Conservation (phyloP, 2,329 filamentous ascomycete genomes). For the Fusarium decemcellulare region DNA sequence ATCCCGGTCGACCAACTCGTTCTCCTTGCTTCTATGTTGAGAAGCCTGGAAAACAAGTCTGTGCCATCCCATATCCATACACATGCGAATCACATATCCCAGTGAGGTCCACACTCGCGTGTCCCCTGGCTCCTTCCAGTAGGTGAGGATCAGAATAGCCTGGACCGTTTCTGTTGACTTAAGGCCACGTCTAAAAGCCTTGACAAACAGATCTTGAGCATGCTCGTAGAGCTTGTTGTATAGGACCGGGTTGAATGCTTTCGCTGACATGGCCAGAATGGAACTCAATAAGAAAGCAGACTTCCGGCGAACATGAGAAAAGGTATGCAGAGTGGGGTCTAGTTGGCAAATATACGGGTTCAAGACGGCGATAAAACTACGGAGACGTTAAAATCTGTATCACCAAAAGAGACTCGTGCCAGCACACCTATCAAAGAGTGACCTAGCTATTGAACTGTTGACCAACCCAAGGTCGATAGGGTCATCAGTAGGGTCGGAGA, state of each 20-base stretch:
- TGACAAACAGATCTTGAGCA: constrained; percentile 47
- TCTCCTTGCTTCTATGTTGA: neutral
- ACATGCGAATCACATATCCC: constrained; percentile 57
- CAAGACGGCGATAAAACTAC: constrained; percentile 54
- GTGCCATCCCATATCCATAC: constrained; percentile 57
- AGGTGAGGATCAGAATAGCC: constrained; percentile 55
- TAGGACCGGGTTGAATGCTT: constrained; percentile 53
- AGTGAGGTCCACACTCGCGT: constrained; percentile 56
- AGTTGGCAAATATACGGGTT: constrained; percentile 59
- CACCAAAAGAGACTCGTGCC: neutral
- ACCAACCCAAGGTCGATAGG: constrained; percentile 18
- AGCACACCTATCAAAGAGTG: constrained; percentile 20
- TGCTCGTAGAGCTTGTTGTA: constrained; percentile 38
- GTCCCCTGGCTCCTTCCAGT: constrained; percentile 60
- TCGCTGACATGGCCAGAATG: constrained; percentile 53
- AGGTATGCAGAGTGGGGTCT: constrained; percentile 55
- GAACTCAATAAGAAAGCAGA: constrained; percentile 55
- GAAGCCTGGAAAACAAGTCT: constrained; percentile 35
- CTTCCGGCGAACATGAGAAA: constrained; percentile 51
- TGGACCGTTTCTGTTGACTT: constrained; percentile 58
- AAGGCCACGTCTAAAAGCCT: constrained; percentile 49
- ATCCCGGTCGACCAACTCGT: constrained; percentile 43
- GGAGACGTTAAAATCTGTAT: neutral
- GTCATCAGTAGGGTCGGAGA: constrained; percentile 4
- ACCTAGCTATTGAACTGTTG: constrained; percentile 17